Base-by-base conservation (phyloP, 805 yeast genomes). In the Metschnikowia continentalis region DNA sequence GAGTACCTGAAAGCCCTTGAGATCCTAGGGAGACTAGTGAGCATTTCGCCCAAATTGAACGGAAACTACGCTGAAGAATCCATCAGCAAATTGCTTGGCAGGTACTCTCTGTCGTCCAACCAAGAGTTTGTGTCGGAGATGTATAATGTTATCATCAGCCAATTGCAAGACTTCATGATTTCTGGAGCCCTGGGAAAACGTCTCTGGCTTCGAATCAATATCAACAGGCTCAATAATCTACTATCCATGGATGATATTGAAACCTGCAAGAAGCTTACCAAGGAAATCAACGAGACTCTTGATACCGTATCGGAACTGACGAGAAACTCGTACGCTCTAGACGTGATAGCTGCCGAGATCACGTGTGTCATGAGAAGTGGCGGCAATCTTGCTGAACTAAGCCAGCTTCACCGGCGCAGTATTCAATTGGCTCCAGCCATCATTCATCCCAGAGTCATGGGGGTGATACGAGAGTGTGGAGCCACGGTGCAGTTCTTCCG, bases 381-480 rank as follows among this genome's bases (percentile, higher is more conserved):
- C 26, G 46, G 60, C 1, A 60, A 69, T 51, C 57, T 71, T 32
- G 53, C 71, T 3, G 66, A 69, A 50, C 67, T 86, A 40, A 72
- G 74, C 48, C 69, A 74, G 45, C 69, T 83, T 19, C 81, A 85
- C 55, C 66, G 71, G 26, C 69, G 79, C 53, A 68, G 74, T 48
- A 49, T 59, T 15, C 54, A 65, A 5, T 70, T 83, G 19, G 76
- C 79, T 6, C 72, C 83, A 0, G 86, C 88, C 2, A 83, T 86
- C 2, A 86, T 90, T 1, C 95, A 89, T 60, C 90, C 95, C 1
- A 72, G 78, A 44, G 82, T 86, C 26, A 72, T 83, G 65, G 96
- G 92, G 1, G 78, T 84, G n/a, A 78, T 88, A 23, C 77, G 81
- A 54, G 92, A 88, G 63, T 83, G 89, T 56, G 88, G 90, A 0